A percentile compares a stretch with the other conserved stretches of the same genome.
phyloP scores from a whole-genome alignment of 768 basidiomycete species.

The Pholiota conissans region DNA sequence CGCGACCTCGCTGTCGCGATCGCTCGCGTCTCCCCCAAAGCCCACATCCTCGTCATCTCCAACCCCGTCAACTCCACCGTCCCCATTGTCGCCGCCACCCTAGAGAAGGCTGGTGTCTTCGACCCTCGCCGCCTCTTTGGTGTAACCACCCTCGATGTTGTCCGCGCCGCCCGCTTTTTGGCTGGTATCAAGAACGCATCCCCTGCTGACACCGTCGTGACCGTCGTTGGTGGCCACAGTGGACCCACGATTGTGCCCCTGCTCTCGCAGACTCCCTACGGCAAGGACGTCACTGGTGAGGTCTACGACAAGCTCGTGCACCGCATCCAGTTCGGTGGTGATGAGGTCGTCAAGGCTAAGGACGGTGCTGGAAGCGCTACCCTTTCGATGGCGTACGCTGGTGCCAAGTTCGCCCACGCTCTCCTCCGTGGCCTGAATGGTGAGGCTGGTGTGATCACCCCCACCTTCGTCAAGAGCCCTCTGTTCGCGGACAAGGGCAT shows the following conservation, averaged over 20 bases:
- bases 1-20: slow-evolving; percentile 91
- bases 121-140: slow-evolving; percentile 90
- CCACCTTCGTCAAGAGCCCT: slow-evolving; percentile 88
- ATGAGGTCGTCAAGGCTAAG: slow-evolving; percentile 98
- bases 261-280: slow-evolving; percentile 77
- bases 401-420: slow-evolving; percentile 85
- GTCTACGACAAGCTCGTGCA: slow-evolving; percentile 77
- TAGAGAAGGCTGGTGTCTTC: slow-evolving; percentile 91
- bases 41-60: slow-evolving; percentile 95
- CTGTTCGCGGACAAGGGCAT: slow-evolving; percentile 85
- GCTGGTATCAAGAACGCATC: slow-evolving; percentile 63
- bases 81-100: slow-evolving; percentile 91
- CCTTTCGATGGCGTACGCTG: slow-evolving; percentile 94
- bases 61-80: slow-evolving; percentile 99
- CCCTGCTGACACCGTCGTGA: slow-evolving; percentile 68
- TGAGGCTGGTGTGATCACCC: slow-evolving; percentile 83
- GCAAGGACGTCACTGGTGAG: slow-evolving; percentile 75
- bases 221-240: slow-evolving; percentile 94
- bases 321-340: slow-evolving; percentile 97
- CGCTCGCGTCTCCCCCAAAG: slow-evolving; percentile 83
- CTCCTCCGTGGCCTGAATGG: slow-evolving; percentile 85
- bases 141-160: slow-evolving; percentile 98
- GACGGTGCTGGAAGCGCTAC: slow-evolving; percentile 93
- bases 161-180: slow-evolving; percentile 92
- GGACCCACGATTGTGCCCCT: slow-evolving; percentile 98